phyloP scores from a whole-genome alignment of 352 stramenopile species.

The Thalassiosira mediterranea region DNA sequence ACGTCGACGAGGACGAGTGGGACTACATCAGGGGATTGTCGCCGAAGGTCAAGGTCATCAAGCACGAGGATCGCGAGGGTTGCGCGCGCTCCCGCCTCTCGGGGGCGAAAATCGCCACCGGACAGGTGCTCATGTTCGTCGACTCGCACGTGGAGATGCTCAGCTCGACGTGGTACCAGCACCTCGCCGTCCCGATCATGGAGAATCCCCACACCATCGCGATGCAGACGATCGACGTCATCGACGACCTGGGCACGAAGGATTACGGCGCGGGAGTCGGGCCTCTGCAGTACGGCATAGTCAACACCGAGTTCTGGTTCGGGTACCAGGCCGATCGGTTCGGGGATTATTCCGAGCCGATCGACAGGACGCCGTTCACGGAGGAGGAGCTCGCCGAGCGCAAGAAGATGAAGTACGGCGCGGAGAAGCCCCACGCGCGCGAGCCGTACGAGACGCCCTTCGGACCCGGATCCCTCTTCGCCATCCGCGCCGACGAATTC shows the following conservation, averaged over 20 bases:
- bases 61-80: constrained; percentile 49
- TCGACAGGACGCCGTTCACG: constrained; percentile 24
- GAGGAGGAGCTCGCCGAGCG: constrained; percentile 32
- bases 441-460: constrained; percentile 58
- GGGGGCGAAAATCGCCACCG: constrained; percentile 32
- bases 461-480: constrained; percentile 56
- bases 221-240: constrained; percentile 60
- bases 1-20: constrained; percentile 44
- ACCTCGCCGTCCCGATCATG: constrained; percentile 50
- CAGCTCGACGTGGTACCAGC: constrained; percentile 51
- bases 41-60: constrained; percentile 55
- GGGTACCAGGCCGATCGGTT: constrained; percentile 52
- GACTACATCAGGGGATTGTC: constrained; percentile 33
- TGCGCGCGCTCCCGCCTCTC: constrained; percentile 48
- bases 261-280: constrained; percentile 32
- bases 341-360: constrained; percentile 38
- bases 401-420: constrained; percentile 39
- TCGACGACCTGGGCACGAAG: constrained; percentile 51
- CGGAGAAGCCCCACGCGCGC: constrained; percentile 23
- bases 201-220: constrained; percentile 58
- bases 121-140: constrained; percentile 57
- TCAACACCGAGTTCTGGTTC: constrained; percentile 58
- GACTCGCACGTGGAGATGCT: constrained; percentile 62
- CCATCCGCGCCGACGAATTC: constrained; percentile 58
- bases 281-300: constrained; percentile 42